Base-by-base conservation (phyloP, 2,329 filamentous ascomycete genomes). In the Colletotrichum sp. region DNA sequence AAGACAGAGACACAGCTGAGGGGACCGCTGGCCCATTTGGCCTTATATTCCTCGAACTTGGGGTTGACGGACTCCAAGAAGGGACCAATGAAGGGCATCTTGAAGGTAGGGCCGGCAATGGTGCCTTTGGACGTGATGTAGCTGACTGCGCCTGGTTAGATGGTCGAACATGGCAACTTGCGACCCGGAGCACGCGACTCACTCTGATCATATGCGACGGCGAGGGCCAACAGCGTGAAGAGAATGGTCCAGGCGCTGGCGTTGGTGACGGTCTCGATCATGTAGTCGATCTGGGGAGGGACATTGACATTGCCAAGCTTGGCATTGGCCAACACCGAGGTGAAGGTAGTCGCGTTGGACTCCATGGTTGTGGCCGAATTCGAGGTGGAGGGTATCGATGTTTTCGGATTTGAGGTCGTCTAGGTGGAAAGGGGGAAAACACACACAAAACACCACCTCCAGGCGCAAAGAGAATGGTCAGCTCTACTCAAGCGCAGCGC, bases 1-100 rank as follows among this genome's bases (percentile, higher is more conserved):
- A 99, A 99, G 81, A 99, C 96, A 4, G 96, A 98, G 77, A 99
- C 97, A 83, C 97, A 99, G 89, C 96, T 98, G 80, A 99, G 89
- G 64, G 95, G 93, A 63, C 95, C 97, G 82, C 95, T 98, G 81
- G 90, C 85, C 97, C 97, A 99, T 90, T 99, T 98, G 77, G 90
- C 93, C 84, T 96, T 91, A 88, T 99, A 99, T 82, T 96, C 92
- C 77, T 94, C 92, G 84, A 98, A 99, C 82, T 96, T 95, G 74
- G 97, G 97, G 85, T 98, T 93, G 81, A 99, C 89, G 32, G 96
- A 98, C 83, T 98, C 89, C 73, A 99, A 90, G 86, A 99, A 99
- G 7, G 97, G 96, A n/a, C 97, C 97, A 84, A 99, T 96, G 82
- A 97, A 96, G 57, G 95, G 95, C 75, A 93, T 88, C 86, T 97